A percentile compares a stretch with the other conserved stretches of the same genome.
phyloP scores from a whole-genome alignment of 2,329 filamentous ascomycete species.

The Cladosporium sp. region DNA sequence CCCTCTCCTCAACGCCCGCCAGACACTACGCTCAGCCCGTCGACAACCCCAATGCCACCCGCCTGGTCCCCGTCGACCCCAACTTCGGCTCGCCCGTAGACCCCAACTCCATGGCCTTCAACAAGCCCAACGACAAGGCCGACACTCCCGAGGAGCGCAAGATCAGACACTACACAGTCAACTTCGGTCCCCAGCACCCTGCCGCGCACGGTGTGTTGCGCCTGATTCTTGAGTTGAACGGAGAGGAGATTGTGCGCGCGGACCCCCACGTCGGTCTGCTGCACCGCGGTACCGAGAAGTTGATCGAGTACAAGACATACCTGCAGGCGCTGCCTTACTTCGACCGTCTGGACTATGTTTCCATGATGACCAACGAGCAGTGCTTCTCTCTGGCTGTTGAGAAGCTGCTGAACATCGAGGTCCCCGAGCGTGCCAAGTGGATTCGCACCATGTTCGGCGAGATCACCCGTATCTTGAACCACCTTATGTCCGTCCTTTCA shows the following conservation, averaged over 20 bases:
- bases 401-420: constrained; percentile 95
- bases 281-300: constrained; percentile 96
- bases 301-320: constrained; percentile 99
- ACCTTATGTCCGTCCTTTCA: constrained; percentile 94
- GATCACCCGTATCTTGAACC: constrained; percentile 90
- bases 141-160: constrained; percentile 62
- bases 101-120: constrained; percentile 42
- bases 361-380: constrained; percentile 99
- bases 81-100: constrained; percentile 54
- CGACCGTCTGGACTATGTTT: constrained; percentile 97
- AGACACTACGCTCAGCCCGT: constrained; percentile 60
- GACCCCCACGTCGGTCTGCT: constrained; percentile 96
- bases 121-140: constrained; percentile 43
- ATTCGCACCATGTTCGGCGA: constrained; percentile 95
- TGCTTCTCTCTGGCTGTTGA: constrained; percentile 93
- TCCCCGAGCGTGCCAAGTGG: constrained; percentile 92
- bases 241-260: constrained; percentile 93
- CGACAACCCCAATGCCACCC: constrained; percentile 50
- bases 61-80: constrained; percentile 61
- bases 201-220: constrained; percentile 97
- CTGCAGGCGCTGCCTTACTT: constrained; percentile 98
- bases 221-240: constrained; percentile 94
- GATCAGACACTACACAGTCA: constrained; percentile 98
- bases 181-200: constrained; percentile 98
- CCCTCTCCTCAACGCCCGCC: constrained; percentile 62